Conservation (phyloP, 192 early-diverging fungal species). For the Funneliformis mosseae region DNA sequence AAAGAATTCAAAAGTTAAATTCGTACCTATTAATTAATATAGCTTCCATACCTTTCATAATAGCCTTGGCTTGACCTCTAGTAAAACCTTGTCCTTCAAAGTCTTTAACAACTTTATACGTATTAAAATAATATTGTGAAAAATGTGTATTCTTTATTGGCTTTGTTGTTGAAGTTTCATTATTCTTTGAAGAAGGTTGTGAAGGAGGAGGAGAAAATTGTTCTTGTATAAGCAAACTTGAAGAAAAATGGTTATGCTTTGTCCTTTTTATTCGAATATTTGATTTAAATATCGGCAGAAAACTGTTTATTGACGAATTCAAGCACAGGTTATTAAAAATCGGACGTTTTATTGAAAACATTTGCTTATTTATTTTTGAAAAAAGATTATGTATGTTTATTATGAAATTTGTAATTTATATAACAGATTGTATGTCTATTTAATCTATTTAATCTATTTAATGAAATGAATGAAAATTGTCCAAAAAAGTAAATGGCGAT, state of each 20-base stretch:
- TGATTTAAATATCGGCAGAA: no score
- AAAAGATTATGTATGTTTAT: no score
- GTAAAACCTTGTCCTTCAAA: constrained; percentile 69
- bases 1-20: constrained; percentile 12
- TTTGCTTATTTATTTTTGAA: no score
- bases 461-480: no score
- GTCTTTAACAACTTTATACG: constrained; percentile 69
- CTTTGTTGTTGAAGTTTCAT: not conserved
- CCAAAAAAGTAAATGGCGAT: no score
- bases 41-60: constrained; percentile 77
- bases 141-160: constrained; percentile 20
- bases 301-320: no score
- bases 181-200: not conserved
- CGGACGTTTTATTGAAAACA: no score
- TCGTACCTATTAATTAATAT: constrained; percentile 63
- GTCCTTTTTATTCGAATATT: no score
- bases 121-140: constrained; percentile 72
- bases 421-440: no score
- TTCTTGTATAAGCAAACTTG: not conserved
- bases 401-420: no score
- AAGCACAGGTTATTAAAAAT: no score
- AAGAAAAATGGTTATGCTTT: not conserved
- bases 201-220: not conserved
- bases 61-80: constrained; percentile 68
- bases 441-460: no score